Evolutionary conservation across 2,329 filamentous ascomycete species (phyloP).

Genomic region (Colletotrichum sojae): DNA sequence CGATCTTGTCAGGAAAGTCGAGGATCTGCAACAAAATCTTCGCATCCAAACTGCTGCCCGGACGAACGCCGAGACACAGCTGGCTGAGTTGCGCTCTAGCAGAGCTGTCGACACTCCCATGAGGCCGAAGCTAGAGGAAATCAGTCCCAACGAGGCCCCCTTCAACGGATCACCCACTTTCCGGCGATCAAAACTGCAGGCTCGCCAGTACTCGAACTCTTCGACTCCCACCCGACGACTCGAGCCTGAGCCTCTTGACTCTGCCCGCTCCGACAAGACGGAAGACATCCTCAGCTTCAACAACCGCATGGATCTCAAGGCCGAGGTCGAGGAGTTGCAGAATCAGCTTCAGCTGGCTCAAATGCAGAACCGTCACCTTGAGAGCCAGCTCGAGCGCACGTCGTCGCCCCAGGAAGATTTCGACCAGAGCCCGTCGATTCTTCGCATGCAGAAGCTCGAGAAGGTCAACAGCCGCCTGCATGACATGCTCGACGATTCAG

Average conservation of each 20-base stretch:
- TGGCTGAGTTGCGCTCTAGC: constrained; percentile 82
- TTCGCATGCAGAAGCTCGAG: constrained; percentile 91
- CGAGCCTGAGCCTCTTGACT: constrained; percentile 77
- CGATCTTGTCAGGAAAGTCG: constrained; percentile 87
- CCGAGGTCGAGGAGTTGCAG: constrained; percentile 91
- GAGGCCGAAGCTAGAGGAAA: constrained; percentile 86
- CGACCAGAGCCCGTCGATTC: constrained; percentile 83
- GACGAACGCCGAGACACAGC: constrained; percentile 84
- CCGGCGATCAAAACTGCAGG: constrained; percentile 68
- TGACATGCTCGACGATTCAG: constrained; percentile 93
- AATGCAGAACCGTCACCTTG: constrained; percentile 95
- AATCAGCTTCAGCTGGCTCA: constrained; percentile 94
- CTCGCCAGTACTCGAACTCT: constrained; percentile 77
- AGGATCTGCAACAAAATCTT: constrained; percentile 89
- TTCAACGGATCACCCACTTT: constrained; percentile 82
- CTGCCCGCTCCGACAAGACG: constrained; percentile 86
- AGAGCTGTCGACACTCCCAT: constrained; percentile 77
- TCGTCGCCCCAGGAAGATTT: constrained; percentile 73
- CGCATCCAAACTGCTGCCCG: constrained; percentile 87
- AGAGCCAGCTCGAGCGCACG: constrained; percentile 84
- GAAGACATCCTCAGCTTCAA: constrained; percentile 88
- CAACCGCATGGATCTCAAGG: constrained; percentile 90
- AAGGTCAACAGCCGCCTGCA: constrained; percentile 92
- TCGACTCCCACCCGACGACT: constrained; percentile 84
- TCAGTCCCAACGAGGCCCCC: constrained; percentile 85